phyloP scores from a whole-genome alignment of 306 rosid species.

The Prinsepia uniflora region DNA sequence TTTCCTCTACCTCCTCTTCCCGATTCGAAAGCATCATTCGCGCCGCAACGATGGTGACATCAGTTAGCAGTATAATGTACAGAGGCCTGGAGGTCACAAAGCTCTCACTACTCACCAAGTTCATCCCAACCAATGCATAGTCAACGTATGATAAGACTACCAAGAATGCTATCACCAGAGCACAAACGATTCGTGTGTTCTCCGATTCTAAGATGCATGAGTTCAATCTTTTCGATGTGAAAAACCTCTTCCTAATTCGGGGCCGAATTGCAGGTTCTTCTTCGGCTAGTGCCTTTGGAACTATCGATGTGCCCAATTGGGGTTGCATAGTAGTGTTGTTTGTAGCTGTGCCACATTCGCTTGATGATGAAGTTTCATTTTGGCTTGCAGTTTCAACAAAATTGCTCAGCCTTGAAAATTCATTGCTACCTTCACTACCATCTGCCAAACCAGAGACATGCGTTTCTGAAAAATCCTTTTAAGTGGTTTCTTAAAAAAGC shows the following conservation, averaged over 20 bases:
- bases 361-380: neutral
- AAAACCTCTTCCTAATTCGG: constrained; percentile 25
- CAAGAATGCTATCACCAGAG: constrained; percentile 48
- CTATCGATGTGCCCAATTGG: neutral
- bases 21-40: constrained; percentile 35
- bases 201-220: constrained; percentile 59
- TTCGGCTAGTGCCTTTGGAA: constrained; percentile 12
- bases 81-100: constrained; percentile 59
- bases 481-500: no score
- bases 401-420: constrained; percentile 14
- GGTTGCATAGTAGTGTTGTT: neutral
- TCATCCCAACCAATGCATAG: constrained; percentile 30
- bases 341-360: neutral
- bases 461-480: no score
- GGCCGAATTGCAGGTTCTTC: constrained; percentile 2
- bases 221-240: constrained; percentile 63
- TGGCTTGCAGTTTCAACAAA: neutral
- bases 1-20: constrained; percentile 25
- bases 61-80: constrained; percentile 58
- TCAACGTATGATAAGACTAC: constrained; percentile 49
- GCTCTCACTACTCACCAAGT: constrained; percentile 38
- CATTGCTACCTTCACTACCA: constrained; percentile 24
- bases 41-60: constrained; percentile 50
- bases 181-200: constrained; percentile 43
- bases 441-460: neutral